These are phyloP conservation scores for Pseudopithomyces maydicus DNA, from an alignment of 2,329 filamentous ascomycete genomes.

Conservation along the genomic window DNA sequence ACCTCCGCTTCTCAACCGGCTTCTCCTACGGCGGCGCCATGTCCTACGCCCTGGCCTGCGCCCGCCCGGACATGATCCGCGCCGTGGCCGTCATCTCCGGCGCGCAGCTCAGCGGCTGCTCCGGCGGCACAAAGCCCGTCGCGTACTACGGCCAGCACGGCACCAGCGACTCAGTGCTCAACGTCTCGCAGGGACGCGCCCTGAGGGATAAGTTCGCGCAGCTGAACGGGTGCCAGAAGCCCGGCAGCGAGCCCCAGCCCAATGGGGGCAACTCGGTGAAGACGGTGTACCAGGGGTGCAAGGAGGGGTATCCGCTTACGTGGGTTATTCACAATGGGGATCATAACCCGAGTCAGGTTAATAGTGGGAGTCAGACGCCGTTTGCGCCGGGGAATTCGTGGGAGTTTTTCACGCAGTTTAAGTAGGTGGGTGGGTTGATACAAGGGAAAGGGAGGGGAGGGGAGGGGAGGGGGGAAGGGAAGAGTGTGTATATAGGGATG, in stretches of 20 bases:
- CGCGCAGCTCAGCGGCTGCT: slow-evolving; percentile 19
- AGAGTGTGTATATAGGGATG: too few species aligned
- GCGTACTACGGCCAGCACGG: slow-evolving; percentile 50
- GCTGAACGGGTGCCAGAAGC: slow-evolving; percentile 42
- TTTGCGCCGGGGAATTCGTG: slow-evolving; percentile 36
- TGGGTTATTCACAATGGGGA: slow-evolving; percentile 32
- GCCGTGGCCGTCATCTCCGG: slow-evolving; percentile 42
- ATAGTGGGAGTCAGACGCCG: slow-evolving; percentile 10
- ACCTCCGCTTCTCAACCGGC: slow-evolving; percentile 49
- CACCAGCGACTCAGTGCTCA: slow-evolving; percentile 42
- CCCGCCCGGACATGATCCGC: slow-evolving; percentile 44
- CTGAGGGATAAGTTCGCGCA: slow-evolving; percentile 46
- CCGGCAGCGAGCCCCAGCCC: slow-evolving; percentile 22
- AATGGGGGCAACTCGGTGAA: slow-evolving; percentile 16
- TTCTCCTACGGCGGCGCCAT: slow-evolving; percentile 53
- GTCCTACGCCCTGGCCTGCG: slow-evolving; percentile 49
- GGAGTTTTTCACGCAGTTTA: slow-evolving; percentile 36
- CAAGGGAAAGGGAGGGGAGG: not conserved
- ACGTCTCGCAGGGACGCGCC: slow-evolving; percentile 36
- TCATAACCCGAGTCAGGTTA: slow-evolving; percentile 23
- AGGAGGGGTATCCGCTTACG: slow-evolving; percentile 33
- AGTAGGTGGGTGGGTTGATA: not conserved
- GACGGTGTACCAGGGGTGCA: slow-evolving; percentile 28
- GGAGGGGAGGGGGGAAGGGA: not conserved
- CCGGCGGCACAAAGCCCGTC: slow-evolving; percentile 44